phyloP scores from a whole-genome alignment of 148 eudicot genomes.

The Agrostemma githago region DNA sequence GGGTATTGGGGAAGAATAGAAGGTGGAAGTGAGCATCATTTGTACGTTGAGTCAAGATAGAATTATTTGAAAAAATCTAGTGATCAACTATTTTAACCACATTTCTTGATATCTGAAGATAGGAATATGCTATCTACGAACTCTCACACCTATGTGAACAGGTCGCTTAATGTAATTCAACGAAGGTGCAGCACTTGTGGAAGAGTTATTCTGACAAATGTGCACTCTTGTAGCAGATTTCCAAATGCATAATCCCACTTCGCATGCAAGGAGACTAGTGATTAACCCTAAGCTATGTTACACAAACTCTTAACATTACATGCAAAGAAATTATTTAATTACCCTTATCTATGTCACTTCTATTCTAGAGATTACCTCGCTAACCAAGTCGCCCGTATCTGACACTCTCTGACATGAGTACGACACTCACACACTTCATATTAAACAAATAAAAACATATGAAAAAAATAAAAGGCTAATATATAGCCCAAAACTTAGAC shows the following conservation, averaged over 20 bases:
- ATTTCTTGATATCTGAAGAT: not conserved
- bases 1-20: not conserved
- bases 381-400: not conserved
- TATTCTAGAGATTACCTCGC: not conserved
- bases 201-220: not conserved
- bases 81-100: not conserved
- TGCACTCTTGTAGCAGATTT: not conserved
- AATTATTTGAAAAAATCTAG: not conserved
- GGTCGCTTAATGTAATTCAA: not conserved
- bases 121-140: not conserved
- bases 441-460: not conserved
- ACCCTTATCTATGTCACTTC: not conserved
- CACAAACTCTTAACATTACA: not conserved
- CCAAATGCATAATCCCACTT: not conserved
- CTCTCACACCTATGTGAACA: not conserved
- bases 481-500: not conserved
- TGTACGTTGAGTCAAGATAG: not conserved
- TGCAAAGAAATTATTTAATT: not conserved
- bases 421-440: not conserved
- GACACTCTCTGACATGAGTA: not conserved
- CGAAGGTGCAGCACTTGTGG: not conserved
- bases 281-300: not conserved
- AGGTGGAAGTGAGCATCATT: not conserved
- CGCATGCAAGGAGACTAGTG: not conserved
- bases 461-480: too few relatives aligned